phyloP scores from a whole-genome alignment of 164 flowering plant genomes.

The Chimonanthus praecox region DNA sequence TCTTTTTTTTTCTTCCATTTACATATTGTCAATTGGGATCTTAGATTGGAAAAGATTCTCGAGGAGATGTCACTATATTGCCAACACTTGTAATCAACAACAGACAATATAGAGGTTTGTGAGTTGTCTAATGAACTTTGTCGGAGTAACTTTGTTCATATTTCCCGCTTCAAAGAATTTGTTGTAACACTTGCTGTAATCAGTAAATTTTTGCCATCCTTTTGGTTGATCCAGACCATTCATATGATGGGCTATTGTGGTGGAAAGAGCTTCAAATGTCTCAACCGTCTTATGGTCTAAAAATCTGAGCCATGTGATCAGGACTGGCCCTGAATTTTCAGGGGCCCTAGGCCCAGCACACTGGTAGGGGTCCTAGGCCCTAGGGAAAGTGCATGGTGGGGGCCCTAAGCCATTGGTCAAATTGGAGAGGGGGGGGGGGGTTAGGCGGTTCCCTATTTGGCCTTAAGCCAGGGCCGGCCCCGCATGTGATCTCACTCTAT shows the following conservation, averaged over 20 bases:
- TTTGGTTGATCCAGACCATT: neutral
- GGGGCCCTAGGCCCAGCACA: too few relatives aligned
- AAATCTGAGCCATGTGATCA: neutral
- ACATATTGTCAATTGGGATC: slow-evolving; percentile 1
- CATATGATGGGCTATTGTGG: neutral
- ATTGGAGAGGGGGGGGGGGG: too few relatives aligned
- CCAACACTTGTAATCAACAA: slow-evolving; percentile 92
- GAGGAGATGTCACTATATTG: slow-evolving; percentile 95
- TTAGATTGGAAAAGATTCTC: slow-evolving; percentile 84
- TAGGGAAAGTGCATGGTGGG: too few relatives aligned
- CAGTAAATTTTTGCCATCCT: neutral
- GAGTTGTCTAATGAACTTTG: neutral
- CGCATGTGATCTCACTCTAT: neutral
- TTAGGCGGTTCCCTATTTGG: too few relatives aligned
- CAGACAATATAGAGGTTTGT: slow-evolving; percentile 85
- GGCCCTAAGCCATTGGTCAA: too few relatives aligned
- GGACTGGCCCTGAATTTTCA: too few relatives aligned
- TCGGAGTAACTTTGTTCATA: neutral
- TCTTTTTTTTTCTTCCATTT: neutral
- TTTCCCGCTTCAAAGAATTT: neutral
- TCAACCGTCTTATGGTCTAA: neutral
- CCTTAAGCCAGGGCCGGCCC: too few relatives aligned
- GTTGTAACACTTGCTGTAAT: neutral
- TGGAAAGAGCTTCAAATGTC: neutral
- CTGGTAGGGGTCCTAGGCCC: too few relatives aligned